Percentiles rank a stretch among this genome's conserved stretches.
phyloP scores from a whole-genome alignment of 305 asterid species.

The Plantago coronopus region DNA sequence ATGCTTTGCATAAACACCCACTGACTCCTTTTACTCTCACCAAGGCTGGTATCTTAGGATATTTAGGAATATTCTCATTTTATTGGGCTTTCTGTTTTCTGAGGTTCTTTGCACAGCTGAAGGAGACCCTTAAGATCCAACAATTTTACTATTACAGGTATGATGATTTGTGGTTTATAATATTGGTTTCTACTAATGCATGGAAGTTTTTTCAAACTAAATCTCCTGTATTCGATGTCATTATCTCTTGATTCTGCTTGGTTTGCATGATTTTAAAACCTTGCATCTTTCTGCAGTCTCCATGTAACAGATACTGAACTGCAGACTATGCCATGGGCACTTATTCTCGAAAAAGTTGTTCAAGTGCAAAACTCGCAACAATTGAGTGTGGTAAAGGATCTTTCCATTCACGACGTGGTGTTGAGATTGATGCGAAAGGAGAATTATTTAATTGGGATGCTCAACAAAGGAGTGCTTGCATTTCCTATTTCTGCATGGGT shows the following conservation, averaged over 20 bases:
- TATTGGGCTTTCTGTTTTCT: conserved; percentile 80
- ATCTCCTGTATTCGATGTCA: background rate
- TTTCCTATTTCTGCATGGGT: conserved; percentile 81
- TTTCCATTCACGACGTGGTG: conserved; percentile 77
- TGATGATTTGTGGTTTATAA: conserved; percentile 9
- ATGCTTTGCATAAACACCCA: conserved; percentile 88
- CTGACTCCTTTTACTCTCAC: conserved; percentile 67
- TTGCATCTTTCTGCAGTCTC: conserved; percentile 56
- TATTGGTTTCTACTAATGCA: conserved; percentile 4
- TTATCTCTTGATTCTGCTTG: conserved; percentile 2
- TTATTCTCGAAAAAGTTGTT: conserved; percentile 77
- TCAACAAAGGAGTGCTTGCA: conserved; percentile 92
- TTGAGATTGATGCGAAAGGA: conserved; percentile 97
- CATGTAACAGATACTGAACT: conserved; percentile 77
- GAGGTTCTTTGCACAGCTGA: conserved; percentile 80
- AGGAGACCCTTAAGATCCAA: conserved; percentile 84
- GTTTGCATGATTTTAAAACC: conserved; percentile 5
- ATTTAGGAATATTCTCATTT: conserved; percentile 75
- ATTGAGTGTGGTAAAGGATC: conserved; percentile 77
- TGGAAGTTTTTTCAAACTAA: background rate
- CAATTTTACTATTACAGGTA: conserved; percentile 80
- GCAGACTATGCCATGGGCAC: conserved; percentile 92
- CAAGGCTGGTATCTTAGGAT: conserved; percentile 74
- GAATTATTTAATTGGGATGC: conserved; percentile 96
- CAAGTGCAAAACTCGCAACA: conserved; percentile 59